These are phyloP conservation scores for Oryza meridionalis DNA, from an alignment of 176 grass and related monocot genomes.

Conservation along the genomic window DNA sequence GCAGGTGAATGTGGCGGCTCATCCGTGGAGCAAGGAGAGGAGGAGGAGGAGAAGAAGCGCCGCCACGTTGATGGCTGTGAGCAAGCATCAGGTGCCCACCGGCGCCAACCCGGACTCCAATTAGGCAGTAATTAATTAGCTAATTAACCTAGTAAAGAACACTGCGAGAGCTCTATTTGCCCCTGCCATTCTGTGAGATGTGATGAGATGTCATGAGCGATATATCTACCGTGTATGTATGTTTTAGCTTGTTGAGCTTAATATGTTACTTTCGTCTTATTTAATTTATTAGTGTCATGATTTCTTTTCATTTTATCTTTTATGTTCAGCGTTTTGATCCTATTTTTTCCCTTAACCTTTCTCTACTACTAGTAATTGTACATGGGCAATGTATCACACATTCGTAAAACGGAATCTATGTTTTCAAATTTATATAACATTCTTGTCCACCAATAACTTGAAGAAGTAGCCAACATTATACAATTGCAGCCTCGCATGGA, in stretches of 20 bases:
- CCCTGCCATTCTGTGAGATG: neutral
- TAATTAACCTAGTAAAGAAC: neutral
- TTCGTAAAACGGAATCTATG: too few species aligned
- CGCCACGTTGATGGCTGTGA: neutral
- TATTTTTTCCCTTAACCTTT: neutral
- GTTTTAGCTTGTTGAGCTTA: neutral
- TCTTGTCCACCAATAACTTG: too few species aligned
- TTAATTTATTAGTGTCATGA: neutral
- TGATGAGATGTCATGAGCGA: neutral
- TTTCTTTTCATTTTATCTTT: neutral
- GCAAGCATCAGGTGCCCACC: conserved; percentile 43
- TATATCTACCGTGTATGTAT: neutral
- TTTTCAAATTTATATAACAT: too few species aligned
- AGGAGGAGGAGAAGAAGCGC: neutral
- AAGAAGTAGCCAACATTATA: too few species aligned
- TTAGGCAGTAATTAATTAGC: neutral
- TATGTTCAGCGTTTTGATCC: neutral
- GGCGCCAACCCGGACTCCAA: conserved; percentile 47
- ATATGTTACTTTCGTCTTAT: neutral
- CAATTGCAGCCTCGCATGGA: too few species aligned
- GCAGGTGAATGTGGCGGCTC: neutral
- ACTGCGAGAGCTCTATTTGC: neutral
- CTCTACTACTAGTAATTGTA: too few species aligned
- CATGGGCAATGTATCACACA: too few species aligned
- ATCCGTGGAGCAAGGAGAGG: conserved; percentile 13